Evolutionary conservation across 352 stramenopile genomes (phyloP).

Genomic region (Phytopythium helicoides): DNA sequence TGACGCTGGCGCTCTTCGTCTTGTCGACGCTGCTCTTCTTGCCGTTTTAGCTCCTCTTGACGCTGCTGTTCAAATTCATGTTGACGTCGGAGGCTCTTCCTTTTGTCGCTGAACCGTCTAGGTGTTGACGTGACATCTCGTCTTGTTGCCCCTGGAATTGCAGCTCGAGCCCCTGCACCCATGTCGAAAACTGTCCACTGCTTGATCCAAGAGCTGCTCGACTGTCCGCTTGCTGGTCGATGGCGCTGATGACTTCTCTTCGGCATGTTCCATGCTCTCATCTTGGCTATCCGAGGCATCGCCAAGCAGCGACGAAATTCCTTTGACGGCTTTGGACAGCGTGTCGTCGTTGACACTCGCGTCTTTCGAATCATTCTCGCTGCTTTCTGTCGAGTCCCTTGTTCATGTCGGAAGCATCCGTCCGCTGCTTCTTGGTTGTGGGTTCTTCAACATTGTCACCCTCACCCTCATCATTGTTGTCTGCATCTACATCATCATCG

Average conservation of each 20-base stretch:
- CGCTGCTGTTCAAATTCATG: slow-evolving; percentile 5
- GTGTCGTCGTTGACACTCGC: slow-evolving; percentile 7
- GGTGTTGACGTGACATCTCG: slow-evolving; percentile 20
- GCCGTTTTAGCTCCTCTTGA: slow-evolving; percentile 5
- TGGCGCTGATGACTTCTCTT: background rate
- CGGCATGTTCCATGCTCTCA: slow-evolving; percentile 1
- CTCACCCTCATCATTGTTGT: slow-evolving; percentile 7
- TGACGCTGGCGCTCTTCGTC: slow-evolving; percentile 14
- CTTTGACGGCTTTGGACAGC: slow-evolving; percentile 22
- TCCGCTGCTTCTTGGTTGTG: slow-evolving; percentile 32
- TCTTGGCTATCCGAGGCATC: slow-evolving; percentile 5
- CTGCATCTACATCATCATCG: slow-evolving; percentile 4
- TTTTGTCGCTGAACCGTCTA: slow-evolving; percentile 5
- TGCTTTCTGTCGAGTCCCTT: slow-evolving; percentile 1
- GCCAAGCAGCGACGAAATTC: slow-evolving; percentile 31
- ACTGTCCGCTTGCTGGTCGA: slow-evolving; percentile 6
- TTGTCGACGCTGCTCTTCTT: slow-evolving; percentile 10
- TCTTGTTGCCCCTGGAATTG: slow-evolving; percentile 21
- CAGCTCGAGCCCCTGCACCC: slow-evolving; percentile 11
- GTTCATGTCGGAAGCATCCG: slow-evolving; percentile 9
- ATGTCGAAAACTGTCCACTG: slow-evolving; percentile 8
- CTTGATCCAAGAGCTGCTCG: slow-evolving; percentile 5
- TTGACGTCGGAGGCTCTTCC: slow-evolving; percentile 6
- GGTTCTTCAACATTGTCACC: slow-evolving; percentile 24
- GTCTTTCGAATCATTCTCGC: background rate